Evolutionary conservation across 371 early-diverging fungal species (phyloP).

Genomic region (Syncephalastrum sp.): DNA sequence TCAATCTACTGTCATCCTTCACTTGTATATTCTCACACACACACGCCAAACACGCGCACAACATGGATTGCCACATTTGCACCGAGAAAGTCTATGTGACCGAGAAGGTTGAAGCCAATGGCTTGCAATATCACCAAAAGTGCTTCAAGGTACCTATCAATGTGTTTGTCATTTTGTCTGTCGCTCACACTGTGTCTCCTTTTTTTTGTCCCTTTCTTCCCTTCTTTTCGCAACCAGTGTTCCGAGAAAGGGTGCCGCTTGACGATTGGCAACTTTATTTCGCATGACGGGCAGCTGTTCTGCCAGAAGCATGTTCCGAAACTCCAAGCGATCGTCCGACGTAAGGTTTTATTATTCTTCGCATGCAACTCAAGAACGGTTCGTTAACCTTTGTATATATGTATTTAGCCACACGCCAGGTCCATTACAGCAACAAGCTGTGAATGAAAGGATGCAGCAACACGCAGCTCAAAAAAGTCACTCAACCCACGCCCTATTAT

Average conservation of each 20-base stretch:
- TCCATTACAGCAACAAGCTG: neutral
- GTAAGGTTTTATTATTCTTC: slow-evolving; percentile 4
- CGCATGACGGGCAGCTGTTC: slow-evolving; percentile 26
- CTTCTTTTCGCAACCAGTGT: slow-evolving; percentile 18
- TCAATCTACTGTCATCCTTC: too few species aligned
- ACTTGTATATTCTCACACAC: too few species aligned
- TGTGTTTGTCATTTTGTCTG: neutral
- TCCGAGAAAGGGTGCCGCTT: slow-evolving; percentile 37
- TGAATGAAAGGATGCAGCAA: neutral
- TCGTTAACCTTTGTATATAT: neutral
- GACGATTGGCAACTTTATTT: slow-evolving; percentile 38
- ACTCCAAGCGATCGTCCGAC: slow-evolving; percentile 26
- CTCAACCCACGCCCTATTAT: too few species aligned
- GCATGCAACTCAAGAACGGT: neutral
- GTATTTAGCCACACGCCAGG: neutral
- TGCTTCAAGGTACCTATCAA: slow-evolving; percentile 53
- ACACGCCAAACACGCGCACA: too few species aligned
- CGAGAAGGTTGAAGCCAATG: slow-evolving; percentile 63
- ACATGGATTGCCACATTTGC: slow-evolving; percentile 50
- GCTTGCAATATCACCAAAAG: slow-evolving; percentile 54
- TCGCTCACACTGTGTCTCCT: neutral
- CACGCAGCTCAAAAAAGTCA: neutral
- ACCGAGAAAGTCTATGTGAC: slow-evolving; percentile 58
- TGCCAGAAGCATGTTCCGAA: slow-evolving; percentile 47
- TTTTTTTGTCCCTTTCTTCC: too few species aligned